phyloP scores from a whole-genome alignment of 2,329 filamentous ascomycete species.

The Fonsecaea erecta region DNA sequence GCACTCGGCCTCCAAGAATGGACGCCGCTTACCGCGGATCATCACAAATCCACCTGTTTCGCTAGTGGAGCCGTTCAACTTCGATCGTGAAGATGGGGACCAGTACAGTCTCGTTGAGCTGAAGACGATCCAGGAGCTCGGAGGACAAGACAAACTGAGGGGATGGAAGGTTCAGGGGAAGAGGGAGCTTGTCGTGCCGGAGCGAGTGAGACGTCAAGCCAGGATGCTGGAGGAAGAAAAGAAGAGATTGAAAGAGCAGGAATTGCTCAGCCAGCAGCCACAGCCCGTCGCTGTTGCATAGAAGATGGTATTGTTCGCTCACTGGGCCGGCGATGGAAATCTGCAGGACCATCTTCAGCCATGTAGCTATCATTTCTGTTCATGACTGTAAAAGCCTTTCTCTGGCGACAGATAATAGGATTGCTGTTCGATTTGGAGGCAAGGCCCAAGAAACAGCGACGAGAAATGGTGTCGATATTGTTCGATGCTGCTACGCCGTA shows the following conservation, averaged over 20 bases:
- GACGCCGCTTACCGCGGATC: conserved; percentile 53
- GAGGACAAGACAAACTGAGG: conserved; percentile 50
- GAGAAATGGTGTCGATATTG: too few species aligned
- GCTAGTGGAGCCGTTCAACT: conserved; percentile 57
- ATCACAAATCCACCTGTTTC: conserved; percentile 62
- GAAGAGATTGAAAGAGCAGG: conserved; percentile 42
- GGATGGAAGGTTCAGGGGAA: conserved; percentile 56
- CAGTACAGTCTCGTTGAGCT: conserved; percentile 58
- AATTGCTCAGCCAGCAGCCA: conserved; percentile 9
- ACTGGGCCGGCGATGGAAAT: not conserved
- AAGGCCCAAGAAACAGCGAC: too few species aligned
- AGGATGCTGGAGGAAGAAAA: conserved; percentile 53
- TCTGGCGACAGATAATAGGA: too few species aligned
- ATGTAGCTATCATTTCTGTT: too few species aligned
- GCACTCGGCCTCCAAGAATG: conserved; percentile 58
- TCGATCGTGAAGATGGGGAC: conserved; percentile 51
- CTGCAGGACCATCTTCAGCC: not conserved
- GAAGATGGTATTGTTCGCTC: not conserved
- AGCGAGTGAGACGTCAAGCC: conserved; percentile 51
- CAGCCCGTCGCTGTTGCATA: conserved; percentile 17
- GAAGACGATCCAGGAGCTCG: conserved; percentile 57
- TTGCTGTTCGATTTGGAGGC: too few species aligned
- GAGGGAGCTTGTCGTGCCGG: conserved; percentile 53
- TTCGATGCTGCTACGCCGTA: too few species aligned
- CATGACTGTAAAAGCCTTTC: too few species aligned